Conservation (phyloP, 2,329 filamentous ascomycete species). For the Emmonsia crescens region DNA sequence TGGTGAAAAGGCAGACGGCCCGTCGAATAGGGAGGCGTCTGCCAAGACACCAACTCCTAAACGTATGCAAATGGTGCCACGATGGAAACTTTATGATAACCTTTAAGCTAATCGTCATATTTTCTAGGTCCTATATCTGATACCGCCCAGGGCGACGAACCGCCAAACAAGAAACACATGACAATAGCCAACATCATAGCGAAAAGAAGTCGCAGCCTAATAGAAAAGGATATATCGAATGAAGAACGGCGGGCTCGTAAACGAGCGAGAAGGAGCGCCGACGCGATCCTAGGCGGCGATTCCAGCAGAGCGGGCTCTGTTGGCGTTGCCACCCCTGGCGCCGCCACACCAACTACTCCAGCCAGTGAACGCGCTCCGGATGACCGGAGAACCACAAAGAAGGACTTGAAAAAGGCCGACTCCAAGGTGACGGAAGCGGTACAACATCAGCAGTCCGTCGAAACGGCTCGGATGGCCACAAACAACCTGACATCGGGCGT, state of each 20-base stretch:
- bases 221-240: conserved; percentile 54
- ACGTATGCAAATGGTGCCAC: conserved; percentile 22
- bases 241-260: conserved; percentile 63
- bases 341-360: conserved; percentile 33
- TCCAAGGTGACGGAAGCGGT: conserved; percentile 64
- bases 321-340: conserved; percentile 51
- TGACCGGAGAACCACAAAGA: conserved; percentile 67
- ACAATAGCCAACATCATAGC: conserved; percentile 36
- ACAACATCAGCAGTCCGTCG: conserved; percentile 71
- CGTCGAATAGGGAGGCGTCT: background rate
- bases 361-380: conserved; percentile 45
- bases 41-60: conserved; percentile 25
- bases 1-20: conserved; percentile 21
- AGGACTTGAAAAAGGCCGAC: conserved; percentile 71
- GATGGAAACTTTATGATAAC: conserved; percentile 14
- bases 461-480: conserved; percentile 67
- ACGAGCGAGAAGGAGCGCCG: conserved; percentile 51
- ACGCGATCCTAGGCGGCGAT: conserved; percentile 40
- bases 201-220: conserved; percentile 49
- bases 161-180: conserved; percentile 1
- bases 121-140: conserved; percentile 26
- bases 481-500: conserved; percentile 47
- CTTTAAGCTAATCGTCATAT: conserved; percentile 15
- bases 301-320: conserved; percentile 45
- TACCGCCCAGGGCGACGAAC: conserved; percentile 24